A percentile compares a stretch with the other conserved stretches of the same genome.
Evolutionary conservation across 768 basidiomycete genomes (phyloP).

Genomic region (Suillus subluteus): DNA sequence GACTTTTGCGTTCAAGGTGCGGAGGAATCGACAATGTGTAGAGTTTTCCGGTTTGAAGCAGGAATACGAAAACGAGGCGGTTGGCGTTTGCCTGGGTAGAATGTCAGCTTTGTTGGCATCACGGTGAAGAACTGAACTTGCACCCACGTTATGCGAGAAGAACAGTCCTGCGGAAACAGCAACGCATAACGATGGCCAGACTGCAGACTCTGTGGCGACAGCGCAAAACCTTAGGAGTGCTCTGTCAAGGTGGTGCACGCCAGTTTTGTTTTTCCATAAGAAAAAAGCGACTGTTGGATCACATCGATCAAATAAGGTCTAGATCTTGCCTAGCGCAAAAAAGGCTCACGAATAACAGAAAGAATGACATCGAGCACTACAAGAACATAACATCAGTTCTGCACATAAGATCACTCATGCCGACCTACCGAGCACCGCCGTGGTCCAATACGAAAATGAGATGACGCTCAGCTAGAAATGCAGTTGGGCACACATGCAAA

Average conservation of each 20-base stretch:
- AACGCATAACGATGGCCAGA: slow-evolving; percentile 39
- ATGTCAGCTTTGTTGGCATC: neutral
- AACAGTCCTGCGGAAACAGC: slow-evolving; percentile 34
- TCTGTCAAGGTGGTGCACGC: slow-evolving; percentile 39
- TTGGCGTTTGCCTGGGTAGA: slow-evolving; percentile 33
- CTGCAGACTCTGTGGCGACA: slow-evolving; percentile 42
- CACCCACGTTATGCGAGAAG: slow-evolving; percentile 38
- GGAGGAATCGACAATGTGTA: slow-evolving; percentile 35
- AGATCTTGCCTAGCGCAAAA: neutral
- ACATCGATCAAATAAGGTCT: neutral
- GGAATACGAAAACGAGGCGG: slow-evolving; percentile 50
- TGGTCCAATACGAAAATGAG: slow-evolving; percentile 50
- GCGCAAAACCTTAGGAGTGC: slow-evolving; percentile 42
- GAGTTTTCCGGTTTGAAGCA: slow-evolving; percentile 54
- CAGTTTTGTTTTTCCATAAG: slow-evolving; percentile 45
- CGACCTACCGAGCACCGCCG: slow-evolving; percentile 42
- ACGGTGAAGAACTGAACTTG: neutral
- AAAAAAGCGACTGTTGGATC: slow-evolving; percentile 39
- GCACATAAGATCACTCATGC: neutral
- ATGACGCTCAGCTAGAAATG: slow-evolving; percentile 32
- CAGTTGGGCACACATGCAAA: neutral
- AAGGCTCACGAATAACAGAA: slow-evolving; percentile 40
- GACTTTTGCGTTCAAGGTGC: slow-evolving; percentile 34
- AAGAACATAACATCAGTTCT: neutral
- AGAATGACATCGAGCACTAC: slow-evolving; percentile 46